A percentile compares a stretch with the other conserved stretches of the same genome.
These are phyloP conservation scores for Leccinum boreale DNA, from an alignment of 768 basidiomycete genomes.

Conservation along the genomic window DNA sequence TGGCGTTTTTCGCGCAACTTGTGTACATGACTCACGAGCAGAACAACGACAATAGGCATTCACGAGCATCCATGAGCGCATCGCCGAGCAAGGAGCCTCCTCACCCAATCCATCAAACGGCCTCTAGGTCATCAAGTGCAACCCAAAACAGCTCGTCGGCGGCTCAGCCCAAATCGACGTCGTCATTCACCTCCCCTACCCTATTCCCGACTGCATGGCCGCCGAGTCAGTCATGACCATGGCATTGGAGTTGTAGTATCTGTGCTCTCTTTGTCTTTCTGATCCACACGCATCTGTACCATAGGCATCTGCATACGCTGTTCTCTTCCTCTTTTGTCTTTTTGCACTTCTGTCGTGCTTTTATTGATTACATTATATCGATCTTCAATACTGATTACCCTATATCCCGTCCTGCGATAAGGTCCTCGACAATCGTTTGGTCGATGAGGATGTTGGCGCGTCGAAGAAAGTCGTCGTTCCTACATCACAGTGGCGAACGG, in stretches of 20 bases:
- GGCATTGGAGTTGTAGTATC: background rate
- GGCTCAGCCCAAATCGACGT: slow-evolving; percentile 16
- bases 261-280: background rate
- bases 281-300: slow-evolving; percentile 26
- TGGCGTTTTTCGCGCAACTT: background rate
- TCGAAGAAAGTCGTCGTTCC: slow-evolving; percentile 53
- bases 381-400: background rate
- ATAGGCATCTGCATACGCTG: slow-evolving; percentile 24
- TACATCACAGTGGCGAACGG: slow-evolving; percentile 10
- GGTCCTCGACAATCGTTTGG: slow-evolving; percentile 36
- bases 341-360: background rate
- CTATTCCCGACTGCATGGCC: slow-evolving; percentile 23
- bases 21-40: background rate
- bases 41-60: slow-evolving; percentile 11
- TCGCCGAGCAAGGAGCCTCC: slow-evolving; percentile 30
- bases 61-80: slow-evolving; percentile 10
- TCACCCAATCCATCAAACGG: slow-evolving; percentile 11
- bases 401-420: slow-evolving; percentile 27
- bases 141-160: slow-evolving; percentile 15
- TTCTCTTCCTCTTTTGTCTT: background rate
- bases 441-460: slow-evolving; percentile 42
- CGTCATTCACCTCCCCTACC: slow-evolving; percentile 20
- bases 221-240: slow-evolving; percentile 13
- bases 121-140: background rate
- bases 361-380: slow-evolving; percentile 12